Conservation (phyloP, 176 grass and related monocot species). For the Puya raimondii region DNA sequence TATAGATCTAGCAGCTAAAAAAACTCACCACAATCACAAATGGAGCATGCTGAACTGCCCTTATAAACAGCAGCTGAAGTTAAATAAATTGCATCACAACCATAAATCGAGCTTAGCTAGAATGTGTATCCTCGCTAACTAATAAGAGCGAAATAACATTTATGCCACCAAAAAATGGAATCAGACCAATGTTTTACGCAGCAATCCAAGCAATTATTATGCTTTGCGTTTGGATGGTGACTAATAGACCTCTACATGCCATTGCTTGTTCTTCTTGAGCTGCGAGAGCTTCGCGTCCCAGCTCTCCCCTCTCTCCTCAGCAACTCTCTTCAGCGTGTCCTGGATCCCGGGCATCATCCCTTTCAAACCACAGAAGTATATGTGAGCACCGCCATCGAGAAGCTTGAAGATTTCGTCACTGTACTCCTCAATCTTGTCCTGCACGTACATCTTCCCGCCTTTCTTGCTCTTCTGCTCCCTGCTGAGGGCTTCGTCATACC, state of each 20-base stretch:
- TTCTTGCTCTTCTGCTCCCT: slow-evolving; percentile 72
- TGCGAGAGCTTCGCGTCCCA: slow-evolving; percentile 81
- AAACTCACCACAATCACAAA: too few relatives aligned
- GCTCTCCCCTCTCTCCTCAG: slow-evolving; percentile 78
- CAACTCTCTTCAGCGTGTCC: slow-evolving; percentile 74
- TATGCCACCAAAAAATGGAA: not conserved
- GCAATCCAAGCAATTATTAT: slow-evolving; percentile 12
- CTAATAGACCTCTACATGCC: slow-evolving; percentile 87
- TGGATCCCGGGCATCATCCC: slow-evolving; percentile 99
- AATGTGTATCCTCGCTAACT: too few relatives aligned
- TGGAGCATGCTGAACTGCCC: too few relatives aligned
- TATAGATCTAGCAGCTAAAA: too few relatives aligned
- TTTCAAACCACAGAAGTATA: slow-evolving; percentile 90
- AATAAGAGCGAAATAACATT: not conserved
- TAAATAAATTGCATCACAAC: too few relatives aligned
- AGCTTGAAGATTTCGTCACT: slow-evolving; percentile 84
- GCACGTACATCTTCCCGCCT: slow-evolving; percentile 85
- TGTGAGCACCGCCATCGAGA: slow-evolving; percentile 61
- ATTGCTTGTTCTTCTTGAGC: slow-evolving; percentile 93
- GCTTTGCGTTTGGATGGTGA: not conserved
- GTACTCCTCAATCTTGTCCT: slow-evolving; percentile 97
- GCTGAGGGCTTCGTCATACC: slow-evolving; percentile 88
- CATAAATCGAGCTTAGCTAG: too few relatives aligned
- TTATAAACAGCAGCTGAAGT: too few relatives aligned
- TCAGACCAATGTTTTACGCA: not conserved